Evolutionary conservation across 768 basidiomycete species (phyloP).

Genomic region (Zangia roseola): DNA sequence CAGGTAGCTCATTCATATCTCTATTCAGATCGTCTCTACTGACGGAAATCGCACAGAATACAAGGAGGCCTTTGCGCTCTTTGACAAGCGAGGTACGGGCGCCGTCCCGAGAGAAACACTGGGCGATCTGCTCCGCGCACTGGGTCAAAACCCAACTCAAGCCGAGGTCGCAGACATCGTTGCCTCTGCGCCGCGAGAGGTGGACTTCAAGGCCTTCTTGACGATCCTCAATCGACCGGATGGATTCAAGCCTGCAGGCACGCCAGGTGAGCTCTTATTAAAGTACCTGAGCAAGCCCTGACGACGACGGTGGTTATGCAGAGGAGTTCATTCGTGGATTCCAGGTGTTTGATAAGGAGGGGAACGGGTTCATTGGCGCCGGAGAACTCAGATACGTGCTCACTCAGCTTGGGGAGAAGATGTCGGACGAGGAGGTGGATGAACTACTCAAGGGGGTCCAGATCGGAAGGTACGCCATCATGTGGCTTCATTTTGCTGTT

Average conservation of each 20-base stretch:
- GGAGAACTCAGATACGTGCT: constrained; percentile 76
- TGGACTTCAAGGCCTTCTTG: constrained; percentile 91
- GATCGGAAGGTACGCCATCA: constrained; percentile 74
- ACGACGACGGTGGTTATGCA: constrained; percentile 28
- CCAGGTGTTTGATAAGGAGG: constrained; percentile 93
- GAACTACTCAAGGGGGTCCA: constrained; percentile 96
- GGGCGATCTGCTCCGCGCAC: constrained; percentile 88
- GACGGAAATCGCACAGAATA: constrained; percentile 59
- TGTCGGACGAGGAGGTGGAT: constrained; percentile 96
- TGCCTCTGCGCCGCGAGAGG: constrained; percentile 70
- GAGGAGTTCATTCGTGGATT: constrained; percentile 99
- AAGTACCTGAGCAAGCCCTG: not conserved
- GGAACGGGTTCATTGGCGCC: constrained; percentile 68
- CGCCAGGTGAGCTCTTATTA: constrained; percentile 63
- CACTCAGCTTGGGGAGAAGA: constrained; percentile 97
- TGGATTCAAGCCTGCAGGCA: constrained; percentile 27
- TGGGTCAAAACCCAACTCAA: constrained; percentile 99
- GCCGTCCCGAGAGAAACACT: constrained; percentile 84
- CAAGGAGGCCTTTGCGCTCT: constrained; percentile 96
- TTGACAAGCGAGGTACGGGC: constrained; percentile 95
- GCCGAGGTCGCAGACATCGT: constrained; percentile 91
- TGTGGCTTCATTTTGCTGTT: not conserved
- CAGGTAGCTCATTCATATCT: constrained; percentile 33
- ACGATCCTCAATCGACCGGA: constrained; percentile 59
- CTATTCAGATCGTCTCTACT: not conserved